Percentiles rank a stretch among this genome's conserved stretches.
These are phyloP conservation scores for Hawksworthiomyces lignivorus DNA, from an alignment of 2,329 filamentous ascomycete genomes.

Conservation along the genomic window DNA sequence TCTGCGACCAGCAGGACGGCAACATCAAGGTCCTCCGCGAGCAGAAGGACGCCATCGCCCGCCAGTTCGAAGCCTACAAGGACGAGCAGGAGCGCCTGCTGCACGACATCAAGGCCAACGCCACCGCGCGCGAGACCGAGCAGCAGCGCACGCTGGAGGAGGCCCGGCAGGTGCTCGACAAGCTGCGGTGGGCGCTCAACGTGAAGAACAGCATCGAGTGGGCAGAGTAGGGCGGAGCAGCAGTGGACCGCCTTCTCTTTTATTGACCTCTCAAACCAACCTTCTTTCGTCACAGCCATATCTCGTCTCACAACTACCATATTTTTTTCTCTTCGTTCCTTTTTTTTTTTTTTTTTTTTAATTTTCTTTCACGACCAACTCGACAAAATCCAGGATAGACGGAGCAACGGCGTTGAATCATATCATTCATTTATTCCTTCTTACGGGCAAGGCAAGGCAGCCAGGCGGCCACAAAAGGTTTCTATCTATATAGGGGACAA, in stretches of 20 bases:
- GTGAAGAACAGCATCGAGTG: conserved; percentile 55
- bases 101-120: conserved; percentile 49
- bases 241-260: no score
- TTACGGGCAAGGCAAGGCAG: no score
- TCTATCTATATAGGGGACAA: no score
- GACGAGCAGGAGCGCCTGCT: conserved; percentile 54
- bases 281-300: no score
- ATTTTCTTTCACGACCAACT: conserved; percentile 4
- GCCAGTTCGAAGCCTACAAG: conserved; percentile 58
- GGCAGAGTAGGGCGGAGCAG: conserved; percentile 45
- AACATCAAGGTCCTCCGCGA: conserved; percentile 54
- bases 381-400: conserved; percentile 10
- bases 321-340: not conserved
- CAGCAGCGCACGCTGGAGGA: conserved; percentile 53
- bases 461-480: no score
- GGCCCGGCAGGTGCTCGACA: conserved; percentile 52
- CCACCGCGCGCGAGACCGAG: conserved; percentile 50
- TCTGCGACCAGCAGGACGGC: conserved; percentile 65
- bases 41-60: conserved; percentile 54
- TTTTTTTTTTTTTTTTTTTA: not conserved
- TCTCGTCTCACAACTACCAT: no score
- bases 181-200: conserved; percentile 66
- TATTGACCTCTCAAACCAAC: no score
- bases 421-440: not conserved
- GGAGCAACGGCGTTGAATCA: conserved; percentile 9